Evolutionary conservation across 2,329 filamentous ascomycete species (phyloP).

Genomic region (Volutella citrinella): DNA sequence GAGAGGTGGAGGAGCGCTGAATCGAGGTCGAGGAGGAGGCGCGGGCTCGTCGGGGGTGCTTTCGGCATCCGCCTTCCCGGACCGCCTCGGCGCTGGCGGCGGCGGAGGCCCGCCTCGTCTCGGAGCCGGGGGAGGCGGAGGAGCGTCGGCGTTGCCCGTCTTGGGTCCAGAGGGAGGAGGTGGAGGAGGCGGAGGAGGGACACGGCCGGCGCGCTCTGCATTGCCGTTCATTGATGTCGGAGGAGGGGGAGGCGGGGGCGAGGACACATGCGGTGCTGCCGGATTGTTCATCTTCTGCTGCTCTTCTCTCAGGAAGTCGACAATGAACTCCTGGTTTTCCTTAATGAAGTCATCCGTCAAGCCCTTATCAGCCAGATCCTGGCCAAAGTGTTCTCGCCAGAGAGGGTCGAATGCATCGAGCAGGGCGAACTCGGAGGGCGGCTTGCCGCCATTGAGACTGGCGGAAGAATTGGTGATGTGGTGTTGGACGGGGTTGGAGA

Average conservation of each 20-base stretch:
- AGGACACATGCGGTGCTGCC: conserved; percentile 25
- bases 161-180: conserved; percentile 22
- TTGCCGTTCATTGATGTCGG: conserved; percentile 29
- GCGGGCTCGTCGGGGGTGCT: conserved; percentile 68
- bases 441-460: conserved; percentile 44
- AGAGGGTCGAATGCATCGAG: conserved; percentile 63
- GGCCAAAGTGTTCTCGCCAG: conserved; percentile 65
- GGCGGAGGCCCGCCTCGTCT: conserved; percentile 30
- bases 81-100: conserved; percentile 54
- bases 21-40: conserved; percentile 61
- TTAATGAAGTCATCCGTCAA: conserved; percentile 65
- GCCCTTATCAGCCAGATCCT: conserved; percentile 60
- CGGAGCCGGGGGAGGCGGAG: conserved; percentile 28
- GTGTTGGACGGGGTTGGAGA: conserved; percentile 33
- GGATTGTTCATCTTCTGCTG: conserved; percentile 38
- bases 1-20: conserved; percentile 82
- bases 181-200: conserved; percentile 38
- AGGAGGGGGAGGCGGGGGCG: conserved; percentile 23
- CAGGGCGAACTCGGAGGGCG: conserved; percentile 55
- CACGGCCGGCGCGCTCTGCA: conserved; percentile 28
- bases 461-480: conserved; percentile 40
- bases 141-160: conserved; percentile 15
- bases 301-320: conserved; percentile 60
- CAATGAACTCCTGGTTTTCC: conserved; percentile 67
- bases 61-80: conserved; percentile 47